phyloP scores from a whole-genome alignment of 129 eudicot species.

The Saposhnikovia divaricata region DNA sequence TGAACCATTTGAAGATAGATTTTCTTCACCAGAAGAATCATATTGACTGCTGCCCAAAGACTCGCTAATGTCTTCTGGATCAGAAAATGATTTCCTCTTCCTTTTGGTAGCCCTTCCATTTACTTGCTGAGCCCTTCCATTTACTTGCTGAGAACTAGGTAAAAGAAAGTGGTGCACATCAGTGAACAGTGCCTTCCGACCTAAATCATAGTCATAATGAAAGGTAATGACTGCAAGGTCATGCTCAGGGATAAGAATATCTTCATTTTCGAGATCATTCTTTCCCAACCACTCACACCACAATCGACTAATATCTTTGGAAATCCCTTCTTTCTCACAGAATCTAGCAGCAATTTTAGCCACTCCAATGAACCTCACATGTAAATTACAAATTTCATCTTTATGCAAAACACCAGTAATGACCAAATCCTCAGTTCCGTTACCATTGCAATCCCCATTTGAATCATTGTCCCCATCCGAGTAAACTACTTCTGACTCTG shows the following conservation, averaged over 20 bases:
- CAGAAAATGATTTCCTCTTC: conserved; percentile 57
- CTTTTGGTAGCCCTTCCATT: conserved; percentile 26
- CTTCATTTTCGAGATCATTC: conserved; percentile 15
- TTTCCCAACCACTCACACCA: conserved; percentile 92
- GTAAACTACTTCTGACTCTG: not conserved
- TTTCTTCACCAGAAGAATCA: conserved; percentile 59
- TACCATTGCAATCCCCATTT: conserved; percentile 2
- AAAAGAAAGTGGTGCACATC: conserved; percentile 32
- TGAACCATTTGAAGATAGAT: conserved; percentile 28
- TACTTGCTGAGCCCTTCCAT: conserved; percentile 30
- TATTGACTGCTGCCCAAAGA: conserved; percentile 30
- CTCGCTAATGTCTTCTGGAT: conserved; percentile 57
- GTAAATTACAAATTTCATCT: conserved; percentile 50
- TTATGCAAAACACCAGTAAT: conserved; percentile 51
- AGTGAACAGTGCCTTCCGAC: conserved; percentile 41
- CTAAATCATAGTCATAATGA: conserved; percentile 53
- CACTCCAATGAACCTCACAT: conserved; percentile 49
- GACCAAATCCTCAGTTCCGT: conserved; percentile 24
- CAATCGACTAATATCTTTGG: conserved; percentile 37
- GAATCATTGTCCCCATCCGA: conserved; percentile 1
- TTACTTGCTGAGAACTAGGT: conserved; percentile 32
- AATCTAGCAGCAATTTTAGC: conserved; percentile 55
- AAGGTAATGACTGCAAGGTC: conserved; percentile 70
- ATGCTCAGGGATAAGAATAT: conserved; percentile 28
- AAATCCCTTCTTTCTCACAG: conserved; percentile 32